Base-by-base conservation (phyloP, 2,329 filamentous ascomycete species). In the Paecilomyces formosus region DNA sequence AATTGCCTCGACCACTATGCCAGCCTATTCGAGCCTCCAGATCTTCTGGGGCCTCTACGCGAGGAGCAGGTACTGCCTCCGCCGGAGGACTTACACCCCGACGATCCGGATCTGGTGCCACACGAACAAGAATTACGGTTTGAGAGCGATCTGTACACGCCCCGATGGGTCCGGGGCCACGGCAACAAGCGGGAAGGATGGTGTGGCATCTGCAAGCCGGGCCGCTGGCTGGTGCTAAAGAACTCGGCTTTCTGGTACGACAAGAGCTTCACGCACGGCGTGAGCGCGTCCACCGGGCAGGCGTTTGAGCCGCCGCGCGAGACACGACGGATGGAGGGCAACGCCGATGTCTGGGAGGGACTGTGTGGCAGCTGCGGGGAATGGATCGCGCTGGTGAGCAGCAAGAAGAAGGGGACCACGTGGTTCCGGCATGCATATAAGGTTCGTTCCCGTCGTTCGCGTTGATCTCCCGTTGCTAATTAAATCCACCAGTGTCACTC, bases 191-290 rank as follows among this genome's bases (percentile, higher is more conserved):
- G 90, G 50, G 90, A 93, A 72, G 90, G 90, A 3, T 96, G 90
- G 90, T 95, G 90, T 67, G 89, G 90, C 22, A 89, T 93, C 65
- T 95, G 90, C 79, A 92, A 92, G 72, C 88, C 89, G 2, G 89
- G 89, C 2, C 82, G 89, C 55, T 95, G 91, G 91, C 82, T 93
- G 57, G 89, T 92, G 15, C 79, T 96, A 60, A 95, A 94, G 78
- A 94, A 95, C 76, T 92, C 88, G 57, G 90, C 90, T 6, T 96
- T 90, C 72, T 95, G 91, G 90, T 95, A 95, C 73, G 90, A 95
- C 78, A 93, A 94, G 79, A 90, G 88, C 58, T 95, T 94, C 72
- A 90, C 88, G 1, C 91, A 95, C 69, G 90, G 90, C 55, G 90
- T 95, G 71, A 91, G 88, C 69, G 90, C 89, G 28, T 87, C 88